Evolutionary conservation across 768 basidiomycete genomes (phyloP).

Genomic region (Rhizopogon vesiculosus): DNA sequence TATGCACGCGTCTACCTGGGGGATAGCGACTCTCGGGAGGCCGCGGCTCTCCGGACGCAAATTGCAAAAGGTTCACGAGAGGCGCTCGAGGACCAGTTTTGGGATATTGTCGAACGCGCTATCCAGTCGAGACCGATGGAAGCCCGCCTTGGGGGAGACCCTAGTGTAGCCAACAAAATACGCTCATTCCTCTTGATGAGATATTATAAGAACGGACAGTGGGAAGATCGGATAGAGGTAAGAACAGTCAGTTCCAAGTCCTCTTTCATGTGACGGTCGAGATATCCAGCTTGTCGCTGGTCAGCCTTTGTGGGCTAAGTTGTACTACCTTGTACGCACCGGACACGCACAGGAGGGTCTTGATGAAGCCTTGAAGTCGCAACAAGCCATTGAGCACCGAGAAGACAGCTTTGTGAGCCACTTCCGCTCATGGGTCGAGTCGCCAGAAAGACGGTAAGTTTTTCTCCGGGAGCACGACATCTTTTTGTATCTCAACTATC

Average conservation of each 20-base stretch:
- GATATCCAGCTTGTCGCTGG: constrained; percentile 69
- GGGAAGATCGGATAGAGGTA: constrained; percentile 89
- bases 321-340: constrained; percentile 89
- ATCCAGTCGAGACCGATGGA: constrained; percentile 79
- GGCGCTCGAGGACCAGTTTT: constrained; percentile 87
- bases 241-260: constrained; percentile 12
- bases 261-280: constrained; percentile 1
- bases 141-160: constrained; percentile 87
- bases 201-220: constrained; percentile 75
- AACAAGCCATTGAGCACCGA: constrained; percentile 66
- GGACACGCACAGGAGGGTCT: constrained; percentile 82
- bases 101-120: constrained; percentile 77
- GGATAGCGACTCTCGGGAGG: constrained; percentile 61
- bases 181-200: constrained; percentile 80
- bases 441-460: constrained; percentile 68
- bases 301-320: constrained; percentile 87
- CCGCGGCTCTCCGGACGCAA: constrained; percentile 59
- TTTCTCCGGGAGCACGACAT: neutral
- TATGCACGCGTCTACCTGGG: constrained; percentile 74
- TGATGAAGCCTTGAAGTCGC: constrained; percentile 64
- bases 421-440: constrained; percentile 81
- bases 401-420: constrained; percentile 82
- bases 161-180: constrained; percentile 84
- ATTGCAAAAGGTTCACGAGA: constrained; percentile 75
- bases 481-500: neutral